Conservation (phyloP, 139 green algal genomes). For the Chlorella ohadii region DNA sequence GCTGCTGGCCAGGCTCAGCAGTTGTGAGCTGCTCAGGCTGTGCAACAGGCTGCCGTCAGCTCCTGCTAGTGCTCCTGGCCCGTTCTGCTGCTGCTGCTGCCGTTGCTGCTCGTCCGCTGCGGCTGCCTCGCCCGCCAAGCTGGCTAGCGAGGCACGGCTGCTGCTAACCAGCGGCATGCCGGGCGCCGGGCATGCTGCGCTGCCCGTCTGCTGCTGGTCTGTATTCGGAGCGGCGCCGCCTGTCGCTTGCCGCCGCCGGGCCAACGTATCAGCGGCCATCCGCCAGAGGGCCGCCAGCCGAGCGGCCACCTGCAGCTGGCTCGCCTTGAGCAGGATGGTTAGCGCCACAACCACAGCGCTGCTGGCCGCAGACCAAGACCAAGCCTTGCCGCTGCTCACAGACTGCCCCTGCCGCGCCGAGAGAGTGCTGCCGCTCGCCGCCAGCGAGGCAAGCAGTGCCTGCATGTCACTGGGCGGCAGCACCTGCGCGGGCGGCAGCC, state of each 20-base stretch:
- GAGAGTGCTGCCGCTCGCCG: constrained; percentile 9
- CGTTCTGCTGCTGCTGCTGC: too few species aligned
- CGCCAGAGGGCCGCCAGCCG: neutral
- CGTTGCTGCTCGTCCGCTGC: neutral
- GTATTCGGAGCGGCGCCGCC: neutral
- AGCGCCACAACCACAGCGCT: constrained; percentile 5
- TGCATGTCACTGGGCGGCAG: constrained; percentile 4
- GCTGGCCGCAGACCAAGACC: constrained; percentile 27
- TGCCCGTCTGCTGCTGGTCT: neutral
- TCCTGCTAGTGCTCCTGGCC: too few species aligned
- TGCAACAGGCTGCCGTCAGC: neutral
- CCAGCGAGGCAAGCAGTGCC: constrained; percentile 2
- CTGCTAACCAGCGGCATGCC: neutral
- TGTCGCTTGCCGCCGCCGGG: neutral
- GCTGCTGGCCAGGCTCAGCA: neutral
- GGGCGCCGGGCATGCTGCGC: neutral
- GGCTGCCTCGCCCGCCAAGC: neutral
- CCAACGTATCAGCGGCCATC: neutral
- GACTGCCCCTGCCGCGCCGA: neutral
- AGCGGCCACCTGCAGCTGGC: constrained; percentile 3
- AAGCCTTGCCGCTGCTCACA: neutral
- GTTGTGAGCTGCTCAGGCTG: neutral
- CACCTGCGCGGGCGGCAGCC: neutral
- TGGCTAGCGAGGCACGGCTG: constrained; percentile 3
- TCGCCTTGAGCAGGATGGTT: constrained; percentile 21